Evolutionary conservation across 495 filamentous ascomycete species (phyloP), one percentile per base, ranked within the genome.

Genomic region (Penicillium canariense): DNA sequence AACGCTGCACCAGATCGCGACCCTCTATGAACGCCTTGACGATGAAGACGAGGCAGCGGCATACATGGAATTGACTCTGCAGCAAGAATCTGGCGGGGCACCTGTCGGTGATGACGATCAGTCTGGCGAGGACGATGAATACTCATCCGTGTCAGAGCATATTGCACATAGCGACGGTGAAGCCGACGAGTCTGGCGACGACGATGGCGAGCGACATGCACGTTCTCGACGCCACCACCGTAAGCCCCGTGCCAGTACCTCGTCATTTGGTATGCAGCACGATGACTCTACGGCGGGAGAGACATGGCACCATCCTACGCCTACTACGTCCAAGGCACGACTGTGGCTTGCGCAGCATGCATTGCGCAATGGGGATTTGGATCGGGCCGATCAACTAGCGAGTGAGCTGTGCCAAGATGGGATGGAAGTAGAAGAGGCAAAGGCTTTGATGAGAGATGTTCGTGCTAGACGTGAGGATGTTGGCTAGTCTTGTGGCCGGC

Each of bases 371-470:
- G 88, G 87, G 25, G 88, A 92, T 61, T 87, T 88, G 51, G 75
- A 75, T 5, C 81, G 87, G 43, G 89, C 90, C 14, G 87, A 88
- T 70, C 86, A 90, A 57, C 73, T 96, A 14, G 92, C 91, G 3
- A 88, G 82, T 48, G 93, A 97, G 67, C 76, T 97, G 31, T 97
- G 91, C 69, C 90, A 97, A 69, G 95, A 99, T 74, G 95, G 95
- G 1, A 85, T 91, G 23, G 95, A 99, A 72, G 91, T 99, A 14
- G 95, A 99, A 69, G 95, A 99, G 70, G 95, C 95, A 12, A 97
- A 97, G 76, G 92, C 92, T 3, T 76, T 99, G 55, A 89, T 97
- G 58, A 81, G 91, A 54, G 94, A 97, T 75, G 81, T 96, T 18
- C 78, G 93, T 57, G 88, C 89, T 4, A 82, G 91, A 67, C 81